Base-by-base conservation (phyloP, 352 stramenopile genomes). In the Globisporangium barbulae region DNA sequence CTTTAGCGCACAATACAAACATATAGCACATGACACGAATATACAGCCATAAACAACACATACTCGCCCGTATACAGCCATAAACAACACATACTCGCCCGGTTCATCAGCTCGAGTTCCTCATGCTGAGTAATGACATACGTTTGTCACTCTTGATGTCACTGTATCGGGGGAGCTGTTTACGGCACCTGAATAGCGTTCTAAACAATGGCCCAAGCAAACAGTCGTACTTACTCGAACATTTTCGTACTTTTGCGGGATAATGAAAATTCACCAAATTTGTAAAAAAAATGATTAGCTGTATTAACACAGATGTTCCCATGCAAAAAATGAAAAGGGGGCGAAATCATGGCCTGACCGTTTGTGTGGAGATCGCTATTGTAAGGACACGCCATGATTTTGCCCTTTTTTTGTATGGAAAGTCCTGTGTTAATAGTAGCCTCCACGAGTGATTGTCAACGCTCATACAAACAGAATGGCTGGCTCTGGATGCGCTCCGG, bases 1-100 rank as follows among this genome's bases (percentile, higher is more conserved):
- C 35, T 41, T 41, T 41, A 41, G 35, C 35, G 6, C 42, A 48
- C 13, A 22, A 12, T 21, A 21, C 42, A 21, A n/a, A 48, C 42
- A 48, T 21, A 48, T 48, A 48, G 42, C 42, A 48, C 42, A 48
- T 48, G 42, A 48, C 42, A 48, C 42, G 17, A 48, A 48, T 48
- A 48, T 48, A 48, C 42, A 48, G 19, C 42, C 42, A 48, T 48
- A 48, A 48, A 22, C 42, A 48, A 48, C 42, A 48, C 42, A 22
- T 19, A 1, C 2, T 5, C 17, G 19, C 42, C n/a, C n/a, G n/a
- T 48, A 48, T 48, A 48, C 42, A 48, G 19, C 42, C 42, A 48
- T 48, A 48, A 48, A 22, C 42, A 48, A 48, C 42, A 48, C 42
- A 22, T 19, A 1, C 2, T 5, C 17, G 19, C 42, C n/a, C n/a